Evolutionary conservation across 140 eudicot species (phyloP), one percentile per base, ranked within the genome.

Genomic region (Oenanthe javanica): DNA sequence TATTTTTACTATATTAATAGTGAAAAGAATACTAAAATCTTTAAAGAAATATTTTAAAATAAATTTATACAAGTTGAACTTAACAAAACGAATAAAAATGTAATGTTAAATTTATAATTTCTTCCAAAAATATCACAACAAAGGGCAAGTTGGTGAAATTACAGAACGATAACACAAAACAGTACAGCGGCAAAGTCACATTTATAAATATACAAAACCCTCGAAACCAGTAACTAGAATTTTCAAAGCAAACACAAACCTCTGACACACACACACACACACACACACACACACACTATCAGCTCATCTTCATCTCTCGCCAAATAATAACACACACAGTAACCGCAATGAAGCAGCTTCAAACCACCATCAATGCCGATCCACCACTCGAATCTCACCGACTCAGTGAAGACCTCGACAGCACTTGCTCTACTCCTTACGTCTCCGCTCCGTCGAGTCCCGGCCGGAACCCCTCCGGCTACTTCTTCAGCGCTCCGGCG

Each of bases 401-500:
- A 9, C 72, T 78, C 81, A 78, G 81, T 64, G 90, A 84, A 42
- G 90, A 89, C 70, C 61, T 80, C 2, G 88, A 89, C 80, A 89
- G 90, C 78, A 38, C 85, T 11, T 89, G 87, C 49, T 86, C 92
- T 51, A 88, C 92, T 23, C 92, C 92, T 0, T 88, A 80, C 83
- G 92, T 88, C 36, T 79, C 85, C 77, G 92, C 92, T 0, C 92
- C 92, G 7, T 86, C 92, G 0, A 83, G 87, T 69, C 92, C 92
- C 36, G 88, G 89, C 86, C 86, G 89, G 9, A 82, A 80, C 72
- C 74, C 57, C 23, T 42, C 70, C 46, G 89, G 88, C 1, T 89
- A 79, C 78, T 89, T 84, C 86, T 89, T 82, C 90, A 86, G 90
- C 45, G 93, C 93, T 25, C 93, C 93, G 14, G 84, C 93, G 0